phyloP scores from a whole-genome alignment of 305 asterid genomes.

The Fraxinus platypoda region DNA sequence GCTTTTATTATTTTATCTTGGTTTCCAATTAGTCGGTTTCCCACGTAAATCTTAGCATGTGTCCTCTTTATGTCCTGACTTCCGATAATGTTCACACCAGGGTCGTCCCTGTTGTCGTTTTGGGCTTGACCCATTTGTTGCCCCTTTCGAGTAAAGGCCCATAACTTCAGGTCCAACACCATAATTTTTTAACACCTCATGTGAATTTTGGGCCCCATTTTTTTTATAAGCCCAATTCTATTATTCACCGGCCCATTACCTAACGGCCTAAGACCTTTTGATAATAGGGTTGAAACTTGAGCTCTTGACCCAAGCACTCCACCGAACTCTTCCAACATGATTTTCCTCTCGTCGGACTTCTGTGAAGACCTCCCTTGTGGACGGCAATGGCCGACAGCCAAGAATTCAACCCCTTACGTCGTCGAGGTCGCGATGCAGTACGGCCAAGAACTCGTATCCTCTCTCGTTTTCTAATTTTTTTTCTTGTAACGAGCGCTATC shows the following conservation, averaged over 20 bases:
- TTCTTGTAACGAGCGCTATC: background rate
- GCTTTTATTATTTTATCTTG: background rate
- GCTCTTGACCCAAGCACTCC: background rate
- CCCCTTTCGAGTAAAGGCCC: background rate
- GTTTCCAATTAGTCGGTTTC: background rate
- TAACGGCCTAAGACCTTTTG: background rate
- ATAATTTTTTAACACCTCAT: too few species aligned
- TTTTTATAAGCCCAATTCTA: background rate
- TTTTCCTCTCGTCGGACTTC: background rate
- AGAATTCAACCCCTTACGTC: background rate
- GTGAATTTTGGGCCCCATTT: background rate
- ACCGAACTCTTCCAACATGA: background rate
- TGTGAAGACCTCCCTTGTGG: background rate
- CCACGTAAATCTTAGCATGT: background rate
- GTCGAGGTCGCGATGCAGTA: background rate
- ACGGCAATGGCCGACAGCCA: background rate
- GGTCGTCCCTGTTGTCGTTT: background rate
- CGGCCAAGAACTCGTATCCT: background rate
- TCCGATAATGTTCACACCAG: background rate
- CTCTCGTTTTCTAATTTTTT: background rate
- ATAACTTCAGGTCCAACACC: background rate
- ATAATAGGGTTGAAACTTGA: background rate
- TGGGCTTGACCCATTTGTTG: background rate
- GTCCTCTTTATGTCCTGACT: background rate
- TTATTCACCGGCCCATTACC: background rate